These are phyloP conservation scores for Pinus tabuliformis DNA, from an alignment of 75 land plant species.

Conservation along the genomic window DNA sequence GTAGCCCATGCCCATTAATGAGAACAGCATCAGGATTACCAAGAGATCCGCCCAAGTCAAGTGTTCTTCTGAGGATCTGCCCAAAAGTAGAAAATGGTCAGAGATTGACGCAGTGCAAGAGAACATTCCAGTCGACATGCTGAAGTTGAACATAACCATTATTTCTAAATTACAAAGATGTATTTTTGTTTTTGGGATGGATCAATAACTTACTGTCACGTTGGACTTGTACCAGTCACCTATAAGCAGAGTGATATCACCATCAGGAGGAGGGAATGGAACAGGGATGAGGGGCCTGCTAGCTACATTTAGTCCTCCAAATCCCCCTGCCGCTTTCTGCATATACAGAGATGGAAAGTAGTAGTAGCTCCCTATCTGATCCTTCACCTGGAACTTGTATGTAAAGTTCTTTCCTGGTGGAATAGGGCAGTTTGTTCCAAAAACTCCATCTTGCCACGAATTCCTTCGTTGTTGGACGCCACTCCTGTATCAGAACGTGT, in stretches of 20 bases:
- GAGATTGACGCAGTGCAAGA: background rate
- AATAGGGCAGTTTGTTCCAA: constrained; percentile 37
- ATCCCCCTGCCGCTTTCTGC: constrained; percentile 88
- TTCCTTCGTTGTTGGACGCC: constrained; percentile 26
- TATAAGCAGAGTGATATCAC: constrained; percentile 59
- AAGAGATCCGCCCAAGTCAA: constrained; percentile 26
- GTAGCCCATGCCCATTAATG: constrained; percentile 40
- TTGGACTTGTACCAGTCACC: constrained; percentile 88
- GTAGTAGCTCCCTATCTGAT: constrained; percentile 33
- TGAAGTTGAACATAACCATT: constrained; percentile 2
- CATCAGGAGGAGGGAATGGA: constrained; percentile 73
- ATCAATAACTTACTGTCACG: constrained; percentile 35
- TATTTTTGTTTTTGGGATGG: background rate
- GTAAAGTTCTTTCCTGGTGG: constrained; percentile 27
- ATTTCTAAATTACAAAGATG: background rate
- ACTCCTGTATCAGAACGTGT: constrained; percentile 19
- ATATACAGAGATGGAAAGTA: constrained; percentile 71
- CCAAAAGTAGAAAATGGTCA: background rate
- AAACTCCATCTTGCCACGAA: constrained; percentile 28
- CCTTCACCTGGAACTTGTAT: constrained; percentile 28
- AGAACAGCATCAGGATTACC: constrained; percentile 42
- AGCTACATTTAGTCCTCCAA: constrained; percentile 60
- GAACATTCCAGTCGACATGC: background rate
- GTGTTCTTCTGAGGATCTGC: constrained; percentile 6
- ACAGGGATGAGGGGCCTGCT: constrained; percentile 71